phyloP scores from a whole-genome alignment of 2,329 filamentous ascomycete species.

The Cladosporium cucumerinum region DNA sequence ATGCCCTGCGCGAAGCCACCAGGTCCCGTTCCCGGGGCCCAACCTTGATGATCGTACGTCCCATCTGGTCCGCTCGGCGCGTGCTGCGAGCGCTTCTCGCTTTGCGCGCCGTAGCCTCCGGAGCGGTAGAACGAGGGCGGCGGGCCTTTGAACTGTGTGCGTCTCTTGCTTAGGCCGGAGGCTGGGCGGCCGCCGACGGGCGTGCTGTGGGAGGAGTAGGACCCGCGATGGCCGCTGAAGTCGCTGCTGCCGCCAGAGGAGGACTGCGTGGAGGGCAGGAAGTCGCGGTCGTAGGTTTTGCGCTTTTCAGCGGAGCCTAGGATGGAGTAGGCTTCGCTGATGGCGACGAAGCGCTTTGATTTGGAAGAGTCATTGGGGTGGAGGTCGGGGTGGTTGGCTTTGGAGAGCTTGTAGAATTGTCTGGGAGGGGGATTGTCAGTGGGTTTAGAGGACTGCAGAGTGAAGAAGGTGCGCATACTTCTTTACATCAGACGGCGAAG shows the following conservation, averaged over 20 bases:
- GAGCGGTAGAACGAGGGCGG: conserved; percentile 84
- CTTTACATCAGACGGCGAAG: conserved; percentile 76
- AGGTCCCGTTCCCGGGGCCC: conserved; percentile 32
- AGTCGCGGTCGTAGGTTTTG: conserved; percentile 73
- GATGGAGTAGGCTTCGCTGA: conserved; percentile 38
- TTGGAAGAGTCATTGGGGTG: conserved; percentile 74
- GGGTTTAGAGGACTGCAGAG: neutral
- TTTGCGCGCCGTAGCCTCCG: conserved; percentile 71
- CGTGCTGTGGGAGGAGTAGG: conserved; percentile 39
- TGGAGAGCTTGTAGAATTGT: conserved; percentile 86
- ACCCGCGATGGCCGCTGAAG: conserved; percentile 53
- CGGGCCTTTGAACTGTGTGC: conserved; percentile 75
- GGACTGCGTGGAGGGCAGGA: conserved; percentile 39
- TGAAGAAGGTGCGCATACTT: conserved; percentile 51
- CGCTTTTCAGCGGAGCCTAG: conserved; percentile 63
- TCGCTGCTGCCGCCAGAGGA: conserved; percentile 34
- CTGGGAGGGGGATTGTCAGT: conserved; percentile 11
- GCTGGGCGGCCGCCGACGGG: conserved; percentile 72
- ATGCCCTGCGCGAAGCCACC: conserved; percentile 58
- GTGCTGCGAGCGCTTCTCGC: conserved; percentile 54
- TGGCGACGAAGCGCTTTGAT: conserved; percentile 59
- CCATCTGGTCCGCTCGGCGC: conserved; percentile 28
- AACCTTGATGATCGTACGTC: conserved; percentile 25
- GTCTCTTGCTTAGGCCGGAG: conserved; percentile 73
- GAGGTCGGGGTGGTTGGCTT: conserved; percentile 86